A percentile compares a stretch with the other conserved stretches of the same genome.
These are phyloP conservation scores for Xenoacremonium recifei DNA, from an alignment of 2,329 filamentous ascomycete species.

Conservation along the genomic window DNA sequence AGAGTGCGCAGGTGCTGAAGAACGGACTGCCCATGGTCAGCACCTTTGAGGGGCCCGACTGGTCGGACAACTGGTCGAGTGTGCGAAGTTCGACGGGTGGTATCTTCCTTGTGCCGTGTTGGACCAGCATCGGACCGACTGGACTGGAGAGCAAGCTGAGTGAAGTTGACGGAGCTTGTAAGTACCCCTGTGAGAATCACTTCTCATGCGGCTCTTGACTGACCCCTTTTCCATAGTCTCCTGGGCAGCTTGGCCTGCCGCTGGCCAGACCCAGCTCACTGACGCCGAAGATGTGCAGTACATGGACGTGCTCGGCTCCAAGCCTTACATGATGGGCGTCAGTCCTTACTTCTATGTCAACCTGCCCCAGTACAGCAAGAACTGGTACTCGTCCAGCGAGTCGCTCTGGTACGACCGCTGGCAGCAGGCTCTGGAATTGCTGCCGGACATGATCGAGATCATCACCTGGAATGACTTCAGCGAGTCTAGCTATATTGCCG, in stretches of 20 bases:
- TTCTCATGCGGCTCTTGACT: not conserved
- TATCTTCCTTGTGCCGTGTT: constrained; percentile 47
- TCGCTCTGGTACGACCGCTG: constrained; percentile 60
- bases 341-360: constrained; percentile 62
- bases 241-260: constrained; percentile 40
- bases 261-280: constrained; percentile 30
- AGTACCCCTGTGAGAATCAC: constrained; percentile 4
- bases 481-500: constrained; percentile 53
- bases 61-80: constrained; percentile 40
- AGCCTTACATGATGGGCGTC: constrained; percentile 53
- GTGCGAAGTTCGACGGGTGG: constrained; percentile 35
- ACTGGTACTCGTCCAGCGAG: constrained; percentile 64
- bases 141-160: constrained; percentile 19
- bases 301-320: constrained; percentile 29
- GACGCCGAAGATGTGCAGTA: constrained; percentile 34
- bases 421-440: constrained; percentile 47
- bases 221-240: constrained; percentile 24
- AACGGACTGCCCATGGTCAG: constrained; percentile 42
- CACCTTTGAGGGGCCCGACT: constrained; percentile 48
- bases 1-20: constrained; percentile 27
- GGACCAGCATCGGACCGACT: constrained; percentile 29
- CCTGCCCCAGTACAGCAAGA: constrained; percentile 54
- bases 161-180: constrained; percentile 22
- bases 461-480: constrained; percentile 56
- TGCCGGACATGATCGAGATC: constrained; percentile 46